A percentile compares a stretch with the other conserved stretches of the same genome.
These are phyloP conservation scores for Globisporangium heterothallicum DNA, from an alignment of 352 stramenopile species.

Conservation along the genomic window DNA sequence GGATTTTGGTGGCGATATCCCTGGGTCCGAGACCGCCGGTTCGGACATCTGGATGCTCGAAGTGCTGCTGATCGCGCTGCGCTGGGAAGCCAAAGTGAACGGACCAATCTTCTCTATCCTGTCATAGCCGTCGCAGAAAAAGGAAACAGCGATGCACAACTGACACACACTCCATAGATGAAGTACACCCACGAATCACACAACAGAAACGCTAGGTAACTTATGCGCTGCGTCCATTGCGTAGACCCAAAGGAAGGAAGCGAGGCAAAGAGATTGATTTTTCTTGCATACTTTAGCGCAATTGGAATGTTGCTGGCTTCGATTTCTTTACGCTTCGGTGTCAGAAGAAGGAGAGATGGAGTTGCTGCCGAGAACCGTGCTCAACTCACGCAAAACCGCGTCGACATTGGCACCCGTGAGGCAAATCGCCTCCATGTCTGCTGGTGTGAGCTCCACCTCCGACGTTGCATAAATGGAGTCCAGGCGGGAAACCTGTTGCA, in stretches of 20 bases:
- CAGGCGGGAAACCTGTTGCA: slow-evolving; percentile 28
- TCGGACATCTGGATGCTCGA: slow-evolving; percentile 62
- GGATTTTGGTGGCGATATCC: slow-evolving; percentile 44
- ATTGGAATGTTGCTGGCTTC: too few relatives aligned
- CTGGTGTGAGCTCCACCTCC: slow-evolving; percentile 20
- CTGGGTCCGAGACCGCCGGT: slow-evolving; percentile 28
- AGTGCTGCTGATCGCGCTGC: slow-evolving; percentile 45
- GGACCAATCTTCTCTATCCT: slow-evolving; percentile 27
- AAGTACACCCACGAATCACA: too few relatives aligned
- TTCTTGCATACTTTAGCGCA: too few relatives aligned
- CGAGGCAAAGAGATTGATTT: too few relatives aligned
- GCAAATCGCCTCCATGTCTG: slow-evolving; percentile 39
- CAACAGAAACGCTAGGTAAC: too few relatives aligned
- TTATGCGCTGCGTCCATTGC: too few relatives aligned
- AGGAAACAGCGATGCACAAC: too few relatives aligned
- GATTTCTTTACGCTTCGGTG: neutral
- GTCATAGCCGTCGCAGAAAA: too few relatives aligned
- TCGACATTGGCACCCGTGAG: slow-evolving; percentile 31
- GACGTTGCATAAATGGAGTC: slow-evolving; percentile 13
- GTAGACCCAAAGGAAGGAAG: too few relatives aligned
- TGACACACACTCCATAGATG: too few relatives aligned
- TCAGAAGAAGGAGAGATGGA: neutral
- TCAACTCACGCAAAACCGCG: slow-evolving; percentile 26
- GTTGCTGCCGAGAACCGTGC: neutral
- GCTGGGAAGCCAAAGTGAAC: slow-evolving; percentile 46